Percentiles rank a stretch among this genome's conserved stretches.
These are phyloP conservation scores for Suhomyces choctaworum DNA, from an alignment of 1,139 yeast genomes.

Conservation along the genomic window DNA sequence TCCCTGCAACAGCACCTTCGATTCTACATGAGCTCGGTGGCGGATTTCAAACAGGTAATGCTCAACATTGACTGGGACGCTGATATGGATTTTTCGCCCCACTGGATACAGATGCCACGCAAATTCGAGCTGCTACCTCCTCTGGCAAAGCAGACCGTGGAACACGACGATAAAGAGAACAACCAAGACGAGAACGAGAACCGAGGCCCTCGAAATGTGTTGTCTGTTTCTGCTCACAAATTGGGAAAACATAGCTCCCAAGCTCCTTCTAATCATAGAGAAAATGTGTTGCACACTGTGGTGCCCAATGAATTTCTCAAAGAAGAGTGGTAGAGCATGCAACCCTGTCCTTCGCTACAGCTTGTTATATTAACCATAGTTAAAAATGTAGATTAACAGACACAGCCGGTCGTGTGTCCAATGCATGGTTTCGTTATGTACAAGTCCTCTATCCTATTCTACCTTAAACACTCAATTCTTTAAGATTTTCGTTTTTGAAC, in stretches of 20 bases:
- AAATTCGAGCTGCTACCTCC: not conserved
- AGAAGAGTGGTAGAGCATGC: too few relatives aligned
- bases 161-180: too few relatives aligned
- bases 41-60: conserved; percentile 20
- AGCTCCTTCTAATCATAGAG: too few relatives aligned
- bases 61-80: conserved; percentile 12
- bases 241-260: too few relatives aligned
- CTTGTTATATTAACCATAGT: too few relatives aligned
- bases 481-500: conserved; percentile 33
- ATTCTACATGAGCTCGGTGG: conserved; percentile 32
- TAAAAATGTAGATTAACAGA: too few relatives aligned
- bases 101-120: conserved; percentile 7
- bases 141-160: conserved; percentile 1
- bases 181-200: too few relatives aligned
- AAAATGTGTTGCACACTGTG: too few relatives aligned
- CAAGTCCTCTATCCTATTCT: conserved; percentile 3
- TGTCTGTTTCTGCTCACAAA: too few relatives aligned
- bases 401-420: not conserved
- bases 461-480: conserved; percentile 1
- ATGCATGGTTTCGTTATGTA: conserved; percentile 1
- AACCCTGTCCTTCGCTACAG: too few relatives aligned
- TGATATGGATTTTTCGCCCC: conserved; percentile 3
- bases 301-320: too few relatives aligned
- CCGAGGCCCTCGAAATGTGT: too few relatives aligned
- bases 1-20: conserved; percentile 36